Evolutionary conservation across 129 eudicot species (phyloP), one percentile per base, ranked within the genome.

Genomic region (Silybum marianum): DNA sequence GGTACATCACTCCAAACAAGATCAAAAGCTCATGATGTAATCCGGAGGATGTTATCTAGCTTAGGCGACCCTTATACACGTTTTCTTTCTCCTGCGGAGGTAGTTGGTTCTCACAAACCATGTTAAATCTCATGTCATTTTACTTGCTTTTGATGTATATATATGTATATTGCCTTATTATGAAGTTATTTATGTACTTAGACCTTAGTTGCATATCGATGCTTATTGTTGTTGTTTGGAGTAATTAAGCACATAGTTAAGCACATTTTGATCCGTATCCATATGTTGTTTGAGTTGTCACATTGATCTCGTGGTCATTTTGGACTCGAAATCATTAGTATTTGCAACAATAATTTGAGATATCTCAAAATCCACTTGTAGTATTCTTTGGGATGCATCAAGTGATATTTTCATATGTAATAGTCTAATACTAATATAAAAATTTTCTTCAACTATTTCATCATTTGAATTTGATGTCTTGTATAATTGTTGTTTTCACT

Each of bases 21-120:
- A 76, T 86, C 95, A 69, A 95, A 90, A 86, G 99, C 98, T 40
- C 99, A 95, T 83, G 97, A 91, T 78, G 77, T 89, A 21, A 92
- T 95, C 62, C 62, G 88, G 69, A 88, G 90, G 63, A 95, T 95
- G 99, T 82, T 95, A 83, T 88, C 98, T 25, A 95, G 90, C 85
- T 85, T 95, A 83, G 97, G 93, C 62, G 98, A 95, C 83, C 96
- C 91, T 68, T 95, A 95, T 81, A 90, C 97, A 1, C 98, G 98
- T 22, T 95, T 91, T 89, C 91, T 95, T 72, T 80, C 97, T 79
- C 98, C 98, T 63, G 72, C 88, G 9, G 91, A 95, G 93, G 98
- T 92, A 87, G 46, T 80, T 36, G 26, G 30, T 82, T 18, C 73
- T 81, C 84, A 21, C 40, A 70, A 54, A 65, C 51, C 79, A 58